A percentile compares a stretch with the other conserved stretches of the same genome.
Evolutionary conservation across 1,284 basidiomycete genomes (phyloP).

Genomic region (Coriolopsis trogii): DNA sequence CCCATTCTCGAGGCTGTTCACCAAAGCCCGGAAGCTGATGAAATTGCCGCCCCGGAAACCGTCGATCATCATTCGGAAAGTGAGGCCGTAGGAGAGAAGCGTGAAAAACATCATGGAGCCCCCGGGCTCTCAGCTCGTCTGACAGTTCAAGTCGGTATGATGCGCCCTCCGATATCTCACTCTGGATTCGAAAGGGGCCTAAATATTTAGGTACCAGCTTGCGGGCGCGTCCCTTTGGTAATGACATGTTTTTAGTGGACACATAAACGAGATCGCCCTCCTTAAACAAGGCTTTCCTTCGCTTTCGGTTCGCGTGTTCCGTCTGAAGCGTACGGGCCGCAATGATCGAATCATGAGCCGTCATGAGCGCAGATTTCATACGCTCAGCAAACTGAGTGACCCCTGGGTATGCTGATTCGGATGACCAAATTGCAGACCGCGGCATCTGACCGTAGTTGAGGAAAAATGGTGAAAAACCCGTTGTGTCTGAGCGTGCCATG

Average conservation of each 20-base stretch:
- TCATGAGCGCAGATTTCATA: constrained; percentile 6
- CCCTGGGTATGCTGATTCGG: constrained; percentile 15
- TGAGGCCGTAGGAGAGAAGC: constrained; percentile 30
- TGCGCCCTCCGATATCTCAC: neutral
- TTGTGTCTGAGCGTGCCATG: constrained; percentile 29
- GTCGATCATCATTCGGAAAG: constrained; percentile 30
- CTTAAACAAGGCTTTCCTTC: constrained; percentile 3
- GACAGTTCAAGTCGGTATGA: constrained; percentile 30
- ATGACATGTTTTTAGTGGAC: constrained; percentile 33
- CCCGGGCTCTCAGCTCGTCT: constrained; percentile 20
- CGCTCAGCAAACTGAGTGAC: constrained; percentile 21
- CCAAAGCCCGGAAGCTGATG: constrained; percentile 19
- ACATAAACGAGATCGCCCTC: constrained; percentile 36
- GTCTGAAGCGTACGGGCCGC: constrained; percentile 18
- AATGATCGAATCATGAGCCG: constrained; percentile 32
- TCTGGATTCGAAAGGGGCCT: constrained; percentile 26
- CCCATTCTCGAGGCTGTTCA: constrained; percentile 7
- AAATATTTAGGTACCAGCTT: constrained; percentile 34
- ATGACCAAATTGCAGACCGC: constrained; percentile 4
- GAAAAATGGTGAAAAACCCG: constrained; percentile 37
- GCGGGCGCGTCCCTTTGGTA: constrained; percentile 23
- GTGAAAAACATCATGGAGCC: constrained; percentile 36
- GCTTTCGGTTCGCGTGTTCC: constrained; percentile 21
- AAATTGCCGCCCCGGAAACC: constrained; percentile 30
- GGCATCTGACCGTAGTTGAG: constrained; percentile 27